Conservation (phyloP, 1,139 yeast genomes). For the Yamadazyma diddensiae region DNA sequence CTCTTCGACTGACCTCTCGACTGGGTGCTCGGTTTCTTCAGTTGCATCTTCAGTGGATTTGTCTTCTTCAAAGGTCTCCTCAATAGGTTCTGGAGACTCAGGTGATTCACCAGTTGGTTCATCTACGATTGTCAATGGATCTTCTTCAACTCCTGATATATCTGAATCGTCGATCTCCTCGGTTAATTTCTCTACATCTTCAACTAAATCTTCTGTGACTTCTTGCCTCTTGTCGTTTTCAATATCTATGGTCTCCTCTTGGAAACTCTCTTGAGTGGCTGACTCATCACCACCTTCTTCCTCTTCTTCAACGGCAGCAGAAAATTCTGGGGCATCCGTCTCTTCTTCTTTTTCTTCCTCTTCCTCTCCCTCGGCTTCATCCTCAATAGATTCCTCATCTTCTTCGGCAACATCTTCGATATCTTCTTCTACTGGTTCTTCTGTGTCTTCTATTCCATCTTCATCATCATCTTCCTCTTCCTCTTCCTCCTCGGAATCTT, state of each 20-base stretch:
- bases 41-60: slow-evolving; percentile 3
- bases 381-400: slow-evolving; percentile 2
- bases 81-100: slow-evolving; percentile 3
- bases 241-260: too few relatives aligned
- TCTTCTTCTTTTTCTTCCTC: slow-evolving; percentile 1
- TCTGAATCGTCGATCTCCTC: slow-evolving; percentile 2
- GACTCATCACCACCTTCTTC: background rate
- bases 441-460: slow-evolving; percentile 8
- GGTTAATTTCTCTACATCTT: background rate
- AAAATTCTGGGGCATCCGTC: background rate
- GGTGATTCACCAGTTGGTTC: slow-evolving; percentile 3
- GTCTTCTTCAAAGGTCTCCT: background rate
- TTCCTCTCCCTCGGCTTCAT: background rate
- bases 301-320: too few relatives aligned
- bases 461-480: slow-evolving; percentile 5
- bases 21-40: slow-evolving; percentile 5
- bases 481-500: slow-evolving; percentile 5
- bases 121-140: background rate
- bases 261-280: too few relatives aligned
- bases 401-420: too few relatives aligned
- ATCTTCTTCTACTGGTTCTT: slow-evolving; percentile 4
- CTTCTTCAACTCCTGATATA: slow-evolving; percentile 3
- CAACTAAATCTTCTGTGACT: slow-evolving; percentile 2
- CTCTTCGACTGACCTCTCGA: slow-evolving; percentile 2
- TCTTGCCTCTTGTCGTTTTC: too few relatives aligned